phyloP scores from a whole-genome alignment of 2,329 filamentous ascomycete species.

The Alternaria alternata region DNA sequence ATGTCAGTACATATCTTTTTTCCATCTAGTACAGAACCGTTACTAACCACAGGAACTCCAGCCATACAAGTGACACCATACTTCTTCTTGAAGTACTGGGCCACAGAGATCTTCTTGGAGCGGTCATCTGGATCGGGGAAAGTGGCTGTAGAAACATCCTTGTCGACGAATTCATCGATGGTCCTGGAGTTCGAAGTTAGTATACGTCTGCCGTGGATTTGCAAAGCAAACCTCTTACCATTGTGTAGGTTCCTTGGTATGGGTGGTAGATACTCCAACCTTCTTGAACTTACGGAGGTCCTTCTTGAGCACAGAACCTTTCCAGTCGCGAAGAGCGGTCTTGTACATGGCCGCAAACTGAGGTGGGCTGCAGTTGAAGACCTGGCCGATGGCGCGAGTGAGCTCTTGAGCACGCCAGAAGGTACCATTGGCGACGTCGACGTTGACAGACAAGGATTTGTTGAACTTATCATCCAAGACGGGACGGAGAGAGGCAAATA shows the following conservation, averaged over 20 bases:
- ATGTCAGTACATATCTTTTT: not conserved
- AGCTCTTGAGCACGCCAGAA: constrained; percentile 71
- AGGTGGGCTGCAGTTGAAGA: constrained; percentile 37
- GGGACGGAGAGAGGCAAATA: constrained; percentile 84
- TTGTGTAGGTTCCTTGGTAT: constrained; percentile 50
- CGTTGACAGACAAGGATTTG: constrained; percentile 78
- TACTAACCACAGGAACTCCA: constrained; percentile 63
- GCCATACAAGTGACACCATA: constrained; percentile 61
- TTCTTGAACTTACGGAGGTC: constrained; percentile 55
- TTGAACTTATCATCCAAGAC: constrained; percentile 63
- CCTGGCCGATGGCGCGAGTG: constrained; percentile 45
- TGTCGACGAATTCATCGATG: constrained; percentile 59
- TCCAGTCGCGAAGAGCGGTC: constrained; percentile 38
- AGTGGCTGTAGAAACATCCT: constrained; percentile 54
- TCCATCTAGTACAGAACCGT: not conserved
- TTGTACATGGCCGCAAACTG: constrained; percentile 25
- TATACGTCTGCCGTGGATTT: not conserved
- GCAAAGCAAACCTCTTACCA: constrained; percentile 40
- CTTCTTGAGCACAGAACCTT: constrained; percentile 35
- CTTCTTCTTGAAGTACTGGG: constrained; percentile 62
- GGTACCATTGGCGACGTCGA: constrained; percentile 89
- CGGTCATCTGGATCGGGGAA: constrained; percentile 69
- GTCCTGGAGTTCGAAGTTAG: constrained; percentile 28
- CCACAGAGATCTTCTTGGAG: constrained; percentile 63
- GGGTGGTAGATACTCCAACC: constrained; percentile 52